These are phyloP conservation scores for Penicillium crustosum DNA, from an alignment of 2,329 filamentous ascomycete species.

Conservation along the genomic window DNA sequence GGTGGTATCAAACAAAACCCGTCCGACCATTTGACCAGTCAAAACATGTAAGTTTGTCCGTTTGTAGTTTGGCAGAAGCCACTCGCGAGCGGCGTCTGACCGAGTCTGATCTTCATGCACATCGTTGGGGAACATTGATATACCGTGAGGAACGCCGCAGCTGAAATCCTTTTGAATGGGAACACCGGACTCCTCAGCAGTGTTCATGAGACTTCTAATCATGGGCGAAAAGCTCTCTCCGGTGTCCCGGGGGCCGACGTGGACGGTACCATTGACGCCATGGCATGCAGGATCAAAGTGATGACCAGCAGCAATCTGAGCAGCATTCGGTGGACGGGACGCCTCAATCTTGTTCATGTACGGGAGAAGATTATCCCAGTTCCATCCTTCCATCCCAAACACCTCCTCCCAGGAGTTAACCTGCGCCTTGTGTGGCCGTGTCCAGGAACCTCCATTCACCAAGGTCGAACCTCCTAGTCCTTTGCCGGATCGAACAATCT, in stretches of 20 bases:
- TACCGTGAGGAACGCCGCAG: conserved; percentile 31
- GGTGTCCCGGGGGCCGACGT: conserved; percentile 25
- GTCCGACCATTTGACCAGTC: conserved; percentile 29
- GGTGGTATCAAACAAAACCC: conserved; percentile 20
- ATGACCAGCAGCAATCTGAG: conserved; percentile 24
- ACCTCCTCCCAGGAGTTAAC: conserved; percentile 31
- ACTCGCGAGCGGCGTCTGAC: conserved; percentile 30
- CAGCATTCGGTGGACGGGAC: conserved; percentile 19
- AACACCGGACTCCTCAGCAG: conserved; percentile 10
- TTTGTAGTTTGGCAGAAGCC: conserved; percentile 28
- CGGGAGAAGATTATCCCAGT: conserved; percentile 46
- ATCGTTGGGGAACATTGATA: conserved; percentile 33
- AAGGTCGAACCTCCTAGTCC: conserved; percentile 32
- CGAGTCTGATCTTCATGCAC: conserved; percentile 27
- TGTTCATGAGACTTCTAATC: conserved; percentile 27
- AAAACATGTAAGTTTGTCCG: conserved; percentile 23
- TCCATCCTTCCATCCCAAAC: conserved; percentile 49
- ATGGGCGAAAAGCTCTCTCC: conserved; percentile 24
- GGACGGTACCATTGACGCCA: conserved; percentile 24
- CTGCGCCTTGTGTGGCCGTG: conserved; percentile 28
- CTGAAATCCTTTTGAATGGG: conserved; percentile 21
- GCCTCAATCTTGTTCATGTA: conserved; percentile 49
- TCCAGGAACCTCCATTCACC: conserved; percentile 33
- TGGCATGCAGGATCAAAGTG: conserved; percentile 26
- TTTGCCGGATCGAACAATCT: conserved; percentile 26